These are phyloP conservation scores for Zygotorulaspora chibaensis DNA, from an alignment of 805 yeast species.

Conservation along the genomic window DNA sequence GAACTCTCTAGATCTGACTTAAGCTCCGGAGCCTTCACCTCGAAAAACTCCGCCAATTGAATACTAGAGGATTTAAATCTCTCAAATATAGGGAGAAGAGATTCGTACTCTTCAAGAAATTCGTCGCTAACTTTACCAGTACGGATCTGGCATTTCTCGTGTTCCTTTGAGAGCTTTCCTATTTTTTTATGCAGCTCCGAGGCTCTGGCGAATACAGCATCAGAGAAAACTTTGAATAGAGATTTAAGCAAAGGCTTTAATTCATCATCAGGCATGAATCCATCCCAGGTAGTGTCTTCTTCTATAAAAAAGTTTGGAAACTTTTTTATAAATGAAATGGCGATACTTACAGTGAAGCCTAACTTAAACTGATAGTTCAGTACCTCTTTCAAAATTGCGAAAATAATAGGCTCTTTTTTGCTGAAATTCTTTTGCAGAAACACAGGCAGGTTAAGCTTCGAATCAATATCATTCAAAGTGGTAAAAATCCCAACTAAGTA, in stretches of 20 bases:
- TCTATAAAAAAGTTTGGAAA: conserved; percentile 38
- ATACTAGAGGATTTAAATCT: conserved; percentile 43
- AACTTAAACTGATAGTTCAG: conserved; percentile 39
- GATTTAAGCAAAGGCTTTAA: conserved; percentile 33
- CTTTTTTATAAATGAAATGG: conserved; percentile 47
- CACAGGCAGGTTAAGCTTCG: conserved; percentile 40
- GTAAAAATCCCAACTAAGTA: conserved; percentile 54
- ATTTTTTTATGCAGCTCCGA: conserved; percentile 37
- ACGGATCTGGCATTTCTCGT: conserved; percentile 54
- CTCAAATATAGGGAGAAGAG: conserved; percentile 37
- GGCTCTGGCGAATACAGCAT: conserved; percentile 40
- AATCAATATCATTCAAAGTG: conserved; percentile 40
- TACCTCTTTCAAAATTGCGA: conserved; percentile 44
- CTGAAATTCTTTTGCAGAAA: conserved; percentile 38
- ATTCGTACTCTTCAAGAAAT: conserved; percentile 36
- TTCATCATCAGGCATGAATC: conserved; percentile 27
- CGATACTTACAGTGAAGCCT: conserved; percentile 38
- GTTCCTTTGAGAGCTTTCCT: conserved; percentile 36
- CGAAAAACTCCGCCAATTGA: conserved; percentile 41
- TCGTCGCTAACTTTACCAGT: conserved; percentile 54
- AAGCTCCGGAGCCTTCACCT: conserved; percentile 37
- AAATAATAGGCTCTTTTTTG: conserved; percentile 39
- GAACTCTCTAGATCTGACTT: conserved; percentile 25
- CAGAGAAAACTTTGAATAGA: conserved; percentile 42
- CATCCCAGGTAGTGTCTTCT: conserved; percentile 25